phyloP scores from a whole-genome alignment of 2,329 filamentous ascomycete species.

The Neophaeococcomyces mojaviensis region DNA sequence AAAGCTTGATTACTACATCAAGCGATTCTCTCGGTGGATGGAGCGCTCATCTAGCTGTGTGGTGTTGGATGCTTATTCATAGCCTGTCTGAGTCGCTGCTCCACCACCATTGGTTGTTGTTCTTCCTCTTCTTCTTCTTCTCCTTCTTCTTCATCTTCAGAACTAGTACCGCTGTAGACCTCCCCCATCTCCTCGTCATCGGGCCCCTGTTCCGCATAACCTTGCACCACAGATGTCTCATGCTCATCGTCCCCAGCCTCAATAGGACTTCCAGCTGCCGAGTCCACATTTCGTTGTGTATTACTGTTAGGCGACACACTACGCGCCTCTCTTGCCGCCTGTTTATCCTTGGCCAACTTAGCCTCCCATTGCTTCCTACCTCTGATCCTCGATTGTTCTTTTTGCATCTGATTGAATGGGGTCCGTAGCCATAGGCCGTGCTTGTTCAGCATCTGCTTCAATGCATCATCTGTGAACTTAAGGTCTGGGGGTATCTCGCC shows the following conservation, averaged over 20 bases:
- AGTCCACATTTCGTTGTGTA: neutral
- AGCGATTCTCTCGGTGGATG: neutral
- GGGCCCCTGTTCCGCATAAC: neutral
- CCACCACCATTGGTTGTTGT: neutral
- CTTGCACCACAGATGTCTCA: neutral
- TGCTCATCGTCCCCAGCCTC: neutral
- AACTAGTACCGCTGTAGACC: no score
- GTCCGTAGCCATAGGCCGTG: slow-evolving; percentile 2
- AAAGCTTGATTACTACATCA: neutral
- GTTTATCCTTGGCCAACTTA: slow-evolving; percentile 7
- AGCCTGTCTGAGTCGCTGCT: neutral
- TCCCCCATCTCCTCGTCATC: neutral
- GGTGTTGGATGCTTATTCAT: neutral
- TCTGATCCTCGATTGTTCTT: slow-evolving; percentile 1
- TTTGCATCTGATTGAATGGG: neutral
- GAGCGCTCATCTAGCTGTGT: neutral
- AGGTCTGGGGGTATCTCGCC: neutral
- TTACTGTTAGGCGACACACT: neutral
- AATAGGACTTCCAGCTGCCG: neutral
- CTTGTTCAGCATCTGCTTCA: slow-evolving; percentile 5
- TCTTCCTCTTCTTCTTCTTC: slow-evolving; percentile 1
- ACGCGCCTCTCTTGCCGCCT: neutral
- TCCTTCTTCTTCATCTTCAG: neutral
- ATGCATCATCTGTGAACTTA: slow-evolving; percentile 7
- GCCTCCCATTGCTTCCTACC: slow-evolving; percentile 1